These are phyloP conservation scores for Metschnikowia sp. DNA, from an alignment of 805 yeast species.

Conservation along the genomic window DNA sequence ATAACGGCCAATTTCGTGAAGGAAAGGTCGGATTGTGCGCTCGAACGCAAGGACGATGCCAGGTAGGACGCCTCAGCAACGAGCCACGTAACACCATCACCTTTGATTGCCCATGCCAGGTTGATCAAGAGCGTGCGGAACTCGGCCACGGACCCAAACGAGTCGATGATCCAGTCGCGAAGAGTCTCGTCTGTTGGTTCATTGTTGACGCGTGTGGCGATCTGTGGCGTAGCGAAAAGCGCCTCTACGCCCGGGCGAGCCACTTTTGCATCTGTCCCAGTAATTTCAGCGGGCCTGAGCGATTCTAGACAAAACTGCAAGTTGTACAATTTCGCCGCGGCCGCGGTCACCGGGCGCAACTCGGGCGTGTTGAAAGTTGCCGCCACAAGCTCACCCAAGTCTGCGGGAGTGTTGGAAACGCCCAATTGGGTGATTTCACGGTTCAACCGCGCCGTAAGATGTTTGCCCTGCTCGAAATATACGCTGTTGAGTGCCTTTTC, in stretches of 20 bases:
- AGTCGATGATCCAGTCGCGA: slow-evolving; percentile 47
- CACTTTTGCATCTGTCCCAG: slow-evolving; percentile 3
- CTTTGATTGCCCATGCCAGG: slow-evolving; percentile 70
- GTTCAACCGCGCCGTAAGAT: slow-evolving; percentile 40
- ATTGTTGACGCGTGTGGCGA: slow-evolving; percentile 27
- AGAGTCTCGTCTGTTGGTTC: slow-evolving; percentile 36
- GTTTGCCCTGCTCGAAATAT: slow-evolving; percentile 46
- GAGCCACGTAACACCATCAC: slow-evolving; percentile 91
- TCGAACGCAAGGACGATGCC: slow-evolving; percentile 23
- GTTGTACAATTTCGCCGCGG: slow-evolving; percentile 47
- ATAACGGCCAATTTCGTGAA: slow-evolving; percentile 56
- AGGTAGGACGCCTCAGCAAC: slow-evolving; percentile 53
- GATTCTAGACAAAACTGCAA: slow-evolving; percentile 48
- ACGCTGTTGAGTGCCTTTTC: slow-evolving; percentile 46
- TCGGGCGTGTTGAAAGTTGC: slow-evolving; percentile 45
- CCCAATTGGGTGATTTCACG: slow-evolving; percentile 27
- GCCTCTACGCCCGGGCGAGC: slow-evolving; percentile 24
- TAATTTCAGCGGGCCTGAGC: slow-evolving; percentile 25
- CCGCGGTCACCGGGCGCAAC: slow-evolving; percentile 41
- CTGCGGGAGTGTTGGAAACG: slow-evolving; percentile 25
- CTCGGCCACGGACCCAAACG: slow-evolving; percentile 76
- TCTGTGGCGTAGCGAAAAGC: slow-evolving; percentile 45
- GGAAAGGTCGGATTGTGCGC: slow-evolving; percentile 18
- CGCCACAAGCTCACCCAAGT: slow-evolving; percentile 32
- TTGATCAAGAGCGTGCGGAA: slow-evolving; percentile 67